Base-by-base conservation (phyloP, 805 yeast species). In the Kluyveromyces aestuarii region DNA sequence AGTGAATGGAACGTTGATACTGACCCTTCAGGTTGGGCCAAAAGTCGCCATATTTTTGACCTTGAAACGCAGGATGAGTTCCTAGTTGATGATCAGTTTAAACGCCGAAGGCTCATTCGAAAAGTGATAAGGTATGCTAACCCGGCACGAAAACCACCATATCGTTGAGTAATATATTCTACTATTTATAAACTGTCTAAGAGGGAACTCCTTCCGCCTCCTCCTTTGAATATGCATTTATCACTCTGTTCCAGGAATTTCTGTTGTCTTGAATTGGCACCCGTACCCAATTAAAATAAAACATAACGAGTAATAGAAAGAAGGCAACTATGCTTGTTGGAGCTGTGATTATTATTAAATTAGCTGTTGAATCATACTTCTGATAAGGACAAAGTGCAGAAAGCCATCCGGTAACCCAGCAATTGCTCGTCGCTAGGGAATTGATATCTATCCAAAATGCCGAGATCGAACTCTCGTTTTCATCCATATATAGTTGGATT, bases 121-220 rank as follows among this genome's bases (percentile, higher is more conserved):
- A 73, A 70, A 46, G 81, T 82, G 42, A 69, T 71, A 39, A 62
- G 83, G 55, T 75, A 72, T 50, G 67, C 71, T 7, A 67, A 63
- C 47, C 72, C 73, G 1, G 67, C 71, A 13, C 60, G 60, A 36
- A 62, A 59, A 43, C 68, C 69, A 9, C 48, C 62, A 16, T 50
- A 48, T 21, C 40, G 48, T 25, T 46, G n/a, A 13, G 56, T 37
- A 21, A 14, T 30, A 21, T 41, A 27, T 18, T 13, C 4, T 11
- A 30, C 35, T 30, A 11, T 30, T 30, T 30, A 30, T 30, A 36
- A 46, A 40, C 39, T 21, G 19, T 30, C 59, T 60, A 88, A 2
- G 88, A 79, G 11, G 97, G 96, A 8, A 87, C 91, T 5, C 96
- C 96, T 63, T 90, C 96, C 55, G 77, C 81, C 50, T 85, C 93